These are phyloP conservation scores for Pilaira anomala DNA, from an alignment of 192 early-diverging fungal genomes.

Conservation along the genomic window DNA sequence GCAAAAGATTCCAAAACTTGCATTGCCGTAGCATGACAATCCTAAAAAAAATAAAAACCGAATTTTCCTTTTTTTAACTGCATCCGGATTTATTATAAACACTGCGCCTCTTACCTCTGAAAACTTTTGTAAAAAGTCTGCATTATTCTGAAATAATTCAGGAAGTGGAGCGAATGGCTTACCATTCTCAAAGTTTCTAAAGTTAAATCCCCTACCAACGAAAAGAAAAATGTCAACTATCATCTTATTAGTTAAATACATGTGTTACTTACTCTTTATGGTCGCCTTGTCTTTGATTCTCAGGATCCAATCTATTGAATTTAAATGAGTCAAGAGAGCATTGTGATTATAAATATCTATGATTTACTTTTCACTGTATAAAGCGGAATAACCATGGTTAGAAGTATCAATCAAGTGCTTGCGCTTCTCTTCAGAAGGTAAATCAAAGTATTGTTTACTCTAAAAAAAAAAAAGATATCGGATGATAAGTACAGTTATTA, in stretches of 20 bases:
- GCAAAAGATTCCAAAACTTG: conserved; percentile 57
- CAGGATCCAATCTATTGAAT: conserved; percentile 43
- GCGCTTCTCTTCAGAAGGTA: conserved; percentile 42
- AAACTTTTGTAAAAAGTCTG: conserved; percentile 31
- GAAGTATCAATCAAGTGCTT: conserved; percentile 37
- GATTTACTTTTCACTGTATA: conserved; percentile 56
- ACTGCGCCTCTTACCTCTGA: conserved; percentile 36
- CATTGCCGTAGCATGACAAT: conserved; percentile 45
- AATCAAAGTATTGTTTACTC: conserved; percentile 52
- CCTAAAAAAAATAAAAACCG: conserved; percentile 19
- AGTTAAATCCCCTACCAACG: conserved; percentile 54
- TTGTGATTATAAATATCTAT: background rate
- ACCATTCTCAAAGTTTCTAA: conserved; percentile 46
- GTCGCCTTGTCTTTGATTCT: conserved; percentile 50
- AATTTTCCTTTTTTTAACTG: conserved; percentile 1
- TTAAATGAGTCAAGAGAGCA: background rate
- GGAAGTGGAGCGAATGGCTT: conserved; percentile 37
- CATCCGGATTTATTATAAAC: no score
- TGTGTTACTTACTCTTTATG: conserved; percentile 55
- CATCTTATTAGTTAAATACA: background rate
- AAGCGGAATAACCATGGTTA: conserved; percentile 52
- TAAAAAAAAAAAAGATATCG: conserved; percentile 7
- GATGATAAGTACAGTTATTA: no score
- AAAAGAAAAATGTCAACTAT: background rate
- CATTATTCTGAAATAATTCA: conserved; percentile 23